Base-by-base conservation (phyloP, 108 stramenopile genomes). In the Cyclotella cryptica region DNA sequence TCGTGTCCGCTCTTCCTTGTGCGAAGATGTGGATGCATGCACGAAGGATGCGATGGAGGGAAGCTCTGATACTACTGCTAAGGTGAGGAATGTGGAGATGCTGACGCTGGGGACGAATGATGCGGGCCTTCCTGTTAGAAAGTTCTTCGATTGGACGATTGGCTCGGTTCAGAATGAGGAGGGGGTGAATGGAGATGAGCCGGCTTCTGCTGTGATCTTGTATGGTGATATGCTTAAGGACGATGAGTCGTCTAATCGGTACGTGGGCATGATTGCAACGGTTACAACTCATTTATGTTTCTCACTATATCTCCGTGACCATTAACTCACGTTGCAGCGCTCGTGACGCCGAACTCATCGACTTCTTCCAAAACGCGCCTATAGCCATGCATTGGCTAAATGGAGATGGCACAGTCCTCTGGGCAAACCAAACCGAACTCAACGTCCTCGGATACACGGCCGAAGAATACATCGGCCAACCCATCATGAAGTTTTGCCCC, bases 301-400 rank as follows among this genome's bases (percentile, higher is more conserved):
- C 58, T 60, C 26, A 58, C 43, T 1, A 1, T 43, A 24, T 26
- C 35, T 44, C 24, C 66, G 19, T 45, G n/a, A n/a, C 45, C 35
- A 13, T 54, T 29, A 29, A 12, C 22, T 35, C 14, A 21, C 12
- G 12, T 15, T 39, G 14, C 66, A 79, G 78, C 12, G 83, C 71
- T 24, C 74, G 72, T 22, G 84, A 85, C 40, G 63, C 77, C 14
- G 84, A 85, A 40, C 62, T 81, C 9, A 80, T 80, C 30, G 84
- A 85, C 45, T 85, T 80, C 60, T 85, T 85, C 53, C 81, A 83
- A 58, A 83, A 83, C 66, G 87, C 87, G 0, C 87, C 87, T 65
- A 86, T 88, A 40, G 87, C 85, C 21, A 76, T 88, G 79, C 87
- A 88, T 53, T 88, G 87, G 87, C 83, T 88, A 3, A 69, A 69